Percentiles rank a stretch among this genome's conserved stretches.
Evolutionary conservation across 805 yeast species (phyloP).

Genomic region (Candida berthetii): DNA sequence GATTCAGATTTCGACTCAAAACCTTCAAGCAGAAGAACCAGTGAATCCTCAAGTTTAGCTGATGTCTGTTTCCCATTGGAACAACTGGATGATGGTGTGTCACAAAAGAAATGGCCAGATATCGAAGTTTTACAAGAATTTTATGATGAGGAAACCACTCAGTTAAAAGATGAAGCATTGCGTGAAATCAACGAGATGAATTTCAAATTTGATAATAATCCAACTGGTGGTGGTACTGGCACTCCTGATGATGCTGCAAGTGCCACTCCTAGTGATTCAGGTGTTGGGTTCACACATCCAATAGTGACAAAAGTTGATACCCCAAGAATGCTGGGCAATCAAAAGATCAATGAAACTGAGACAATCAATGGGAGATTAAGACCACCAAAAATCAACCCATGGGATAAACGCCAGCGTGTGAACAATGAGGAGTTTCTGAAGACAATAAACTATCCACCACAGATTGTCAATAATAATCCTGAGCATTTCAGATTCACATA

Average conservation of each 20-base stretch:
- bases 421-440: slow-evolving; percentile 15
- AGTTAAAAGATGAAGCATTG: slow-evolving; percentile 33
- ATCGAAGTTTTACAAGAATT: slow-evolving; percentile 68
- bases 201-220: slow-evolving; percentile 26
- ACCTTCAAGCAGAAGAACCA: slow-evolving; percentile 33
- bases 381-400: slow-evolving; percentile 71
- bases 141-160: slow-evolving; percentile 59
- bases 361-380: slow-evolving; percentile 58
- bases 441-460: slow-evolving; percentile 34
- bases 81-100: slow-evolving; percentile 14
- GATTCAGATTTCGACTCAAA: slow-evolving; percentile 31
- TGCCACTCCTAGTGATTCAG: neutral
- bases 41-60: slow-evolving; percentile 68
- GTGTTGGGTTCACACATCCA: slow-evolving; percentile 34
- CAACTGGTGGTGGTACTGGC: slow-evolving; percentile 20
- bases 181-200: slow-evolving; percentile 31
- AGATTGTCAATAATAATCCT: slow-evolving; percentile 36
- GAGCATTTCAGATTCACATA: slow-evolving; percentile 79
- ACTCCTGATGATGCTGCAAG: slow-evolving; percentile 4
- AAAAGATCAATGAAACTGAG: slow-evolving; percentile 50
- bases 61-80: slow-evolving; percentile 87
- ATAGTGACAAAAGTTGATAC: slow-evolving; percentile 37
- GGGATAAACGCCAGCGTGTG: slow-evolving; percentile 40
- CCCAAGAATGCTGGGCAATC: slow-evolving; percentile 30
- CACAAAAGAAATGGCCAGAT: slow-evolving; percentile 73